Conservation (phyloP, 371 early-diverging fungal species). For the Entomophthora muscae region DNA sequence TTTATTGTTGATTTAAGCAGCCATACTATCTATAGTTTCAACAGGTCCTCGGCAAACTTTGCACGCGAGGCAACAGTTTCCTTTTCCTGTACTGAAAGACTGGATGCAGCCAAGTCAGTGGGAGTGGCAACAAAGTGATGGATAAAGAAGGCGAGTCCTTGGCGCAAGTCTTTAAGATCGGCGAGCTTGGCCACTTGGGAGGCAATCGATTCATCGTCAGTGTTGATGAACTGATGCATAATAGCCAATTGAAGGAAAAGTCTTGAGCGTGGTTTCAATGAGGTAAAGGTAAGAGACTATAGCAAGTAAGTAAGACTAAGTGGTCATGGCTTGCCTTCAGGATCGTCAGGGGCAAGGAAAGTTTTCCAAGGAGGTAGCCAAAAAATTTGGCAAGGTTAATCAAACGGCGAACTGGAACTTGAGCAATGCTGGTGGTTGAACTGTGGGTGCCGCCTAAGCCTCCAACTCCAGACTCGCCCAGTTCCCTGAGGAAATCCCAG, state of each 20-base stretch:
- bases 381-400: slow-evolving; percentile 60
- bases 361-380: slow-evolving; percentile 36
- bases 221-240: slow-evolving; percentile 15
- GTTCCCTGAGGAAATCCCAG: slow-evolving; percentile 78
- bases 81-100: neutral
- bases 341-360: slow-evolving; percentile 37
- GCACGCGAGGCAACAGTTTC: neutral
- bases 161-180: neutral
- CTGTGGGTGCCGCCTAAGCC: slow-evolving; percentile 30
- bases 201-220: neutral
- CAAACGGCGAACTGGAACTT: slow-evolving; percentile 37
- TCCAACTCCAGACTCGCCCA: slow-evolving; percentile 60
- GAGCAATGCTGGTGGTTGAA: slow-evolving; percentile 9
- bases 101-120: neutral
- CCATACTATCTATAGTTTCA: neutral
- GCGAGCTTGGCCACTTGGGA: neutral
- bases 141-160: neutral
- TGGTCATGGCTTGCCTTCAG: slow-evolving; percentile 26
- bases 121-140: neutral
- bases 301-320: neutral
- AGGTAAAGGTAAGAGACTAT: slow-evolving; percentile 48
- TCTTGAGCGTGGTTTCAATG: slow-evolving; percentile 31
- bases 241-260: slow-evolving; percentile 51
- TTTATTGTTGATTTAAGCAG: too few species aligned
- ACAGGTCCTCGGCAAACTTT: neutral